Conservation (phyloP, 495 filamentous ascomycete genomes). For the Lichenothelia convexa region DNA sequence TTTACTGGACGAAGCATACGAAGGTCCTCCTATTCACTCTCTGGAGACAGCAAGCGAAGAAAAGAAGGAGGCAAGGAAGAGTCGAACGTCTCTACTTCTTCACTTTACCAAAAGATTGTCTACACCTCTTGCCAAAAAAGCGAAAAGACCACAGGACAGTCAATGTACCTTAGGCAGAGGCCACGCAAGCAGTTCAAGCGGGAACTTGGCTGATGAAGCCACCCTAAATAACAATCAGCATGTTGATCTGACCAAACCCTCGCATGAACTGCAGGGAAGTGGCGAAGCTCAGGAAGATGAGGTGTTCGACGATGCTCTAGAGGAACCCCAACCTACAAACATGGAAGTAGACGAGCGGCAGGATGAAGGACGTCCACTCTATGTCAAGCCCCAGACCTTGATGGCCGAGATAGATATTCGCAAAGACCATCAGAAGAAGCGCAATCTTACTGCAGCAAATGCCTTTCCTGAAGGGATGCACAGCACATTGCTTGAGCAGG, state of each 20-base stretch:
- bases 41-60: constrained; percentile 15
- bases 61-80: constrained; percentile 17
- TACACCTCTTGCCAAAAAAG: background rate
- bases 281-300: background rate
- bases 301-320: constrained; percentile 13
- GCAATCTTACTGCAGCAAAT: constrained; percentile 48
- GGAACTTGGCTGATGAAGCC: background rate
- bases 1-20: constrained; percentile 6
- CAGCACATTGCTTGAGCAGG: constrained; percentile 76
- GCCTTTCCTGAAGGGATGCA: constrained; percentile 61
- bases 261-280: background rate
- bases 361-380: constrained; percentile 21
- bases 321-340: constrained; percentile 21
- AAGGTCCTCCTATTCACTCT: too few species aligned
- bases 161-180: too few species aligned
- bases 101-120: background rate
- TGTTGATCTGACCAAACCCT: background rate
- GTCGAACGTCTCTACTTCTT: constrained; percentile 8
- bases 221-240: background rate
- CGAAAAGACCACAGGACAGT: too few species aligned
- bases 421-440: constrained; percentile 62
- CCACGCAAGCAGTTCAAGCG: background rate
- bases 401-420: constrained; percentile 82
- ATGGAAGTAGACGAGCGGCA: constrained; percentile 12
- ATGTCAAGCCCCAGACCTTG: constrained; percentile 68